Conservation (phyloP, 2,329 filamentous ascomycete species). For the Chaetoscypha palmicola region DNA sequence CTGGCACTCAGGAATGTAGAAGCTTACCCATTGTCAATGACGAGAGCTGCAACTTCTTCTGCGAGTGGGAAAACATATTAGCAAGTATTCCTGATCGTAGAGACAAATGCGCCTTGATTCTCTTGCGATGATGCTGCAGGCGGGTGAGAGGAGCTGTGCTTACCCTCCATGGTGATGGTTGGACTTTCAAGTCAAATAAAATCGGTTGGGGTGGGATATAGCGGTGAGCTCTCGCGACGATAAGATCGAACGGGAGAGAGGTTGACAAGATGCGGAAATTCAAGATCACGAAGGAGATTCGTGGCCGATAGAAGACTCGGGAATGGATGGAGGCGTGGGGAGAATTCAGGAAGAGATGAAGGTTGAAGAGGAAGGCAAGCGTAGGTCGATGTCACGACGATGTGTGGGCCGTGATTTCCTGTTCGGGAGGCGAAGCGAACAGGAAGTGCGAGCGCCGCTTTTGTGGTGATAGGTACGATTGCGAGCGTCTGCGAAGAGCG, state of each 20-base stretch:
- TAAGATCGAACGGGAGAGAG: constrained; percentile 18
- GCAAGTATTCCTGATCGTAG: constrained; percentile 15
- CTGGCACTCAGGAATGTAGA: constrained; percentile 30
- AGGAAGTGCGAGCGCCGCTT: constrained; percentile 10
- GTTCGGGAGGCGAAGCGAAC: constrained; percentile 25
- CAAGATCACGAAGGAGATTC: constrained; percentile 28
- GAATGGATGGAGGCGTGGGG: constrained; percentile 15
- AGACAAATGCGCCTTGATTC: constrained; percentile 15
- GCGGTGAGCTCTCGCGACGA: constrained; percentile 26
- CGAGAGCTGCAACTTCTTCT: constrained; percentile 99
- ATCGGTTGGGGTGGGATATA: constrained; percentile 25
- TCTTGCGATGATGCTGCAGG: constrained; percentile 1
- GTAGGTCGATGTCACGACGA: constrained; percentile 21
- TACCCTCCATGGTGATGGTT: constrained; percentile 36
- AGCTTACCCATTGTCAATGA: constrained; percentile 99
- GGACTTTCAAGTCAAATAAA: constrained; percentile 31
- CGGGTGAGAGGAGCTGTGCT: constrained; percentile 19
- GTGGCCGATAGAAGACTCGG: constrained; percentile 23
- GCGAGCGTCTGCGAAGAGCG: neutral
- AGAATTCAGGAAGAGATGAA: constrained; percentile 16
- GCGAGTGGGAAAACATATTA: constrained; percentile 33
- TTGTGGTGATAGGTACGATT: constrained; percentile 3
- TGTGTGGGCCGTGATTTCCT: constrained; percentile 27
- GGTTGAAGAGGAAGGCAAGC: constrained; percentile 13
- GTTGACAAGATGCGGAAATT: constrained; percentile 12